These are phyloP conservation scores for Cyclotella distinguenda DNA, from an alignment of 108 stramenopile genomes.

Conservation along the genomic window DNA sequence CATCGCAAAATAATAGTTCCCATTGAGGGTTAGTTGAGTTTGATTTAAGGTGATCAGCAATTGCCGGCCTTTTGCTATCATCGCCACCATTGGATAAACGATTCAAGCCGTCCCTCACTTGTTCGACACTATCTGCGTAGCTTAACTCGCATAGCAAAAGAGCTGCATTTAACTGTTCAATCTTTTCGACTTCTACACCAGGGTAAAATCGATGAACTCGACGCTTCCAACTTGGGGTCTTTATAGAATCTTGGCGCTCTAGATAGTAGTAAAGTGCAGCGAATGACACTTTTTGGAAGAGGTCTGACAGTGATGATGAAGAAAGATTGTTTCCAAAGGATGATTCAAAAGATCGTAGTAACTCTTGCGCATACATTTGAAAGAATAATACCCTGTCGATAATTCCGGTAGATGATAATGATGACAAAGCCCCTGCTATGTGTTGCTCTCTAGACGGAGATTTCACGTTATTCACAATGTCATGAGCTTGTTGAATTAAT, in stretches of 20 bases:
- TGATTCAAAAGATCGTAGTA: slow-evolving; percentile 37
- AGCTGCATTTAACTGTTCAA: slow-evolving; percentile 65
- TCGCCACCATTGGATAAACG: slow-evolving; percentile 7
- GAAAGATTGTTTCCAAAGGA: slow-evolving; percentile 5
- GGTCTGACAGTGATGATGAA: slow-evolving; percentile 9
- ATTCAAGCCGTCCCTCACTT: slow-evolving; percentile 53
- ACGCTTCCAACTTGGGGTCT: slow-evolving; percentile 81
- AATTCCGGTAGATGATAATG: slow-evolving; percentile 12
- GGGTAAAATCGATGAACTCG: slow-evolving; percentile 69
- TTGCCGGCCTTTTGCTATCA: neutral
- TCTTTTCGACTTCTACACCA: slow-evolving; percentile 52
- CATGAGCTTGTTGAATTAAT: slow-evolving; percentile 39
- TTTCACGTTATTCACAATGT: slow-evolving; percentile 14
- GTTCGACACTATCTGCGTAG: slow-evolving; percentile 66
- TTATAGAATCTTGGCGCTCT: slow-evolving; percentile 68
- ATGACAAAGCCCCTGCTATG: neutral
- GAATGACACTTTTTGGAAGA: slow-evolving; percentile 3
- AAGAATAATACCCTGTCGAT: slow-evolving; percentile 32
- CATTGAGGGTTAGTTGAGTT: slow-evolving; percentile 28
- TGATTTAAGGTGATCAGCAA: slow-evolving; percentile 8
- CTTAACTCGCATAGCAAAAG: slow-evolving; percentile 60
- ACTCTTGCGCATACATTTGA: slow-evolving; percentile 22
- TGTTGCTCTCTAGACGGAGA: neutral
- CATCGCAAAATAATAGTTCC: slow-evolving; percentile 59
- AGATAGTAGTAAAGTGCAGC: slow-evolving; percentile 60